Base-by-base conservation (phyloP, 164 flowering plant genomes). In the Tetracentron sinense region DNA sequence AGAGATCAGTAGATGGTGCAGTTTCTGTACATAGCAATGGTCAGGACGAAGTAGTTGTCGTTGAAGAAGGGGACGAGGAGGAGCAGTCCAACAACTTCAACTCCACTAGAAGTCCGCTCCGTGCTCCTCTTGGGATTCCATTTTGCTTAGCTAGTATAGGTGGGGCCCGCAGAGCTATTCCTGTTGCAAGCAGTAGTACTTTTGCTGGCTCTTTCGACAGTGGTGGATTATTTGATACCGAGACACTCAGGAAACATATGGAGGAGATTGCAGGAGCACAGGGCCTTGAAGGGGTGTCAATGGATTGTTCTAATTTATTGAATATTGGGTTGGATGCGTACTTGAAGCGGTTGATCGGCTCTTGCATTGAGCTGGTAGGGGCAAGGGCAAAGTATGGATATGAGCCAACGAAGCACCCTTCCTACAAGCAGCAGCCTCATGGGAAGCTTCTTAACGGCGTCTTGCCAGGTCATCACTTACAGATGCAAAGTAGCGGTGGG, bases 111-210 rank as follows among this genome's bases (percentile, higher is more conserved):
- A 78, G 81, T 71, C 84, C 83, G 51, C 71, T 95, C 14, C 50
- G 73, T 72, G 94, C 97, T 54, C 99, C 97, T n/a, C 81, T 95
- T 15, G 99, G 99, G 50, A 83, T 92, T 66, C 96, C 94, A 35
- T 82, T 79, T 61, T 88, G 88, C 70, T 67, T 83, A 27, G 89
- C 86, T 49, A 86, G 99, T 62, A 72, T 79, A 4, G 99, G 99
- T 78, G 99, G 96, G 76, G 71, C 90, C 75, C 91, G 78, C 69
- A 83, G 75, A 67, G 54, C 79, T 23, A 50, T 75, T 63, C 81
- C 91, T 35, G 42, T 66, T 29, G 46, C 75, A 50, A 78, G 73
- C 52, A 66, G 61, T 58, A 68, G 80, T 71, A 77, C 71, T 71
- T 67, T 52, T 70, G 42, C 54, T 48, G 76, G 80, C 69, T 73